These are phyloP conservation scores for Fagopyrum tataricum DNA, from an alignment of 148 eudicot genomes.

Conservation along the genomic window DNA sequence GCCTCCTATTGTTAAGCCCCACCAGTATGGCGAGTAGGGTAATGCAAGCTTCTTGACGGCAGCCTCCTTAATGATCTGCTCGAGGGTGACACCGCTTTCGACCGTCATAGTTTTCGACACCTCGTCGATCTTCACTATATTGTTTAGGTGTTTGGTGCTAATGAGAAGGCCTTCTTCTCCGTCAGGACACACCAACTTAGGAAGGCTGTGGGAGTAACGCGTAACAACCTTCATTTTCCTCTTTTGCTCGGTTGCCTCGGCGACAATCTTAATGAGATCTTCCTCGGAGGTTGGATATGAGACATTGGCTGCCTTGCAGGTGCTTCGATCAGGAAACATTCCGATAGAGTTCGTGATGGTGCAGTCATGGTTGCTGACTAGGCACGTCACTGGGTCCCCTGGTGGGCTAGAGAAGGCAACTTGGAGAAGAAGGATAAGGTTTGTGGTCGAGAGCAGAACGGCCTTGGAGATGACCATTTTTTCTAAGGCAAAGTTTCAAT, in stretches of 20 bases:
- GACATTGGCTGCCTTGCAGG: constrained; percentile 43
- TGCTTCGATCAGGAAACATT: constrained; percentile 47
- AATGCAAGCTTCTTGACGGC: constrained; percentile 43
- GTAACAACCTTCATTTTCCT: constrained; percentile 57
- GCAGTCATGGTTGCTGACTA: constrained; percentile 21
- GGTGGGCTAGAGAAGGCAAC: constrained; percentile 36
- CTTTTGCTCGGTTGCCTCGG: constrained; percentile 30
- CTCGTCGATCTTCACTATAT: constrained; percentile 21
- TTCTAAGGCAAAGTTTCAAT: no score
- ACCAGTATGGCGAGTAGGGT: constrained; percentile 74
- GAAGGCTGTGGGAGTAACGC: constrained; percentile 51
- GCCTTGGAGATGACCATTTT: not conserved
- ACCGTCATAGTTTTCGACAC: constrained; percentile 28
- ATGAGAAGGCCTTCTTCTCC: constrained; percentile 55
- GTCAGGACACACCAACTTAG: constrained; percentile 56
- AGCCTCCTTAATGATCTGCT: constrained; percentile 46
- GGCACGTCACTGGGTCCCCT: constrained; percentile 53
- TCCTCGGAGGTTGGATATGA: constrained; percentile 49
- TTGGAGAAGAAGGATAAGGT: constrained; percentile 3
- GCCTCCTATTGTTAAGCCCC: constrained; percentile 72
- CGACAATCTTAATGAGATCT: constrained; percentile 44
- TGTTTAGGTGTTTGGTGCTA: constrained; percentile 51
- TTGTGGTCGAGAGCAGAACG: not conserved
- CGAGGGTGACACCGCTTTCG: constrained; percentile 51
- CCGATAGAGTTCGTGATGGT: constrained; percentile 61